Evolutionary conservation across 306 rosid species (phyloP).

Genomic region (Fragaria nilgerrensis): DNA sequence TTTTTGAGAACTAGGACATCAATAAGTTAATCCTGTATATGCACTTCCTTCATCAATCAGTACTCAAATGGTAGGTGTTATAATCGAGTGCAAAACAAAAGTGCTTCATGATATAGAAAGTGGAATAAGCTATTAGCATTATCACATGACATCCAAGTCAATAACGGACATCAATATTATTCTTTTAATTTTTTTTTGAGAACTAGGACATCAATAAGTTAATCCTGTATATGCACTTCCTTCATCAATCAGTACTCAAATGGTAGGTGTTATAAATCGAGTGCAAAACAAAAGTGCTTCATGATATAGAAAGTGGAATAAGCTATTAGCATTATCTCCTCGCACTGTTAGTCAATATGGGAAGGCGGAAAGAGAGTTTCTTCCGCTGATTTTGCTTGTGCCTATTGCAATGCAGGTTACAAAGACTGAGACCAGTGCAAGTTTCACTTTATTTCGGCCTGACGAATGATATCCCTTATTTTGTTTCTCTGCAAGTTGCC

Average conservation of each 20-base stretch:
- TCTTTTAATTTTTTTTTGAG: too few species aligned
- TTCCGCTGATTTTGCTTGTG: neutral
- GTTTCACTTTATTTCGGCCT: constrained; percentile 55
- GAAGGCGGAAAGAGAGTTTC: neutral
- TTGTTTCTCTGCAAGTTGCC: constrained; percentile 17
- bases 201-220: neutral
- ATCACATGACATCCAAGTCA: neutral
- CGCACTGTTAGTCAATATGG: neutral
- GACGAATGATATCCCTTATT: constrained; percentile 46
- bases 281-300: neutral
- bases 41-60: neutral
- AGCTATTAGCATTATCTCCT: neutral
- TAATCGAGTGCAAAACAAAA: neutral
- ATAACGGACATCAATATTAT: neutral
- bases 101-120: neutral
- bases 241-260: neutral
- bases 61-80: neutral
- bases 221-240: neutral
- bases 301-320: neutral
- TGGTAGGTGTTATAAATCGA: neutral
- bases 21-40: neutral
- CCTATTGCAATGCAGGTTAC: constrained; percentile 65
- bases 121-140: neutral
- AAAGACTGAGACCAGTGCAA: constrained; percentile 73
- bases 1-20: neutral